A percentile compares a stretch with the other conserved stretches of the same genome.
These are phyloP conservation scores for Marasmius sp. DNA, from an alignment of 1,284 basidiomycete species.

Conservation along the genomic window DNA sequence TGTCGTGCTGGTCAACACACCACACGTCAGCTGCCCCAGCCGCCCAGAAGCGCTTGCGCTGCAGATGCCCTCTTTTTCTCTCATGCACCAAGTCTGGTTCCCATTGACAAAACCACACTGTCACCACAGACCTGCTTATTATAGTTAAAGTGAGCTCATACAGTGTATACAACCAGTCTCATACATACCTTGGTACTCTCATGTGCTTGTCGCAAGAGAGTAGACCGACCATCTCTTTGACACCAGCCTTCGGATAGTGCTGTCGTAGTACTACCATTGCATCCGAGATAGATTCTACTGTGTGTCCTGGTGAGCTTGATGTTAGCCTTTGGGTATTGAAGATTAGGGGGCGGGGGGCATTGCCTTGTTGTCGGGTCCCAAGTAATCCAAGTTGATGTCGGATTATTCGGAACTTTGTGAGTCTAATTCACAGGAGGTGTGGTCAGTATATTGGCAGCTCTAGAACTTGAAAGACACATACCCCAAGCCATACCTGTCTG, in stretches of 20 bases:
- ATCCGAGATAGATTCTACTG: neutral
- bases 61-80: constrained; percentile 6
- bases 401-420: neutral
- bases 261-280: neutral
- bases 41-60: constrained; percentile 23
- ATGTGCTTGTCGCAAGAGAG: neutral
- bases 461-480: neutral
- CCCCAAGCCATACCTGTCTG: neutral
- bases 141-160: neutral
- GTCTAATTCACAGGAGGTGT: neutral
- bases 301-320: neutral
- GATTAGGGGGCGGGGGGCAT: neutral
- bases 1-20: constrained; percentile 22
- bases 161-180: neutral
- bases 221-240: neutral
- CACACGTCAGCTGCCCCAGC: constrained; percentile 35
- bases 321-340: neutral
- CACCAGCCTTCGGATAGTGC: neutral
- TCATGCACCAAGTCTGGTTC: constrained; percentile 15
- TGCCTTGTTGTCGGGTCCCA: neutral
- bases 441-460: neutral
- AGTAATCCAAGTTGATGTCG: neutral
- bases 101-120: neutral
- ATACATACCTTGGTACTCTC: neutral
- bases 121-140: neutral